Conservation (phyloP, 371 early-diverging fungal species). For the Mortierella sp. region DNA sequence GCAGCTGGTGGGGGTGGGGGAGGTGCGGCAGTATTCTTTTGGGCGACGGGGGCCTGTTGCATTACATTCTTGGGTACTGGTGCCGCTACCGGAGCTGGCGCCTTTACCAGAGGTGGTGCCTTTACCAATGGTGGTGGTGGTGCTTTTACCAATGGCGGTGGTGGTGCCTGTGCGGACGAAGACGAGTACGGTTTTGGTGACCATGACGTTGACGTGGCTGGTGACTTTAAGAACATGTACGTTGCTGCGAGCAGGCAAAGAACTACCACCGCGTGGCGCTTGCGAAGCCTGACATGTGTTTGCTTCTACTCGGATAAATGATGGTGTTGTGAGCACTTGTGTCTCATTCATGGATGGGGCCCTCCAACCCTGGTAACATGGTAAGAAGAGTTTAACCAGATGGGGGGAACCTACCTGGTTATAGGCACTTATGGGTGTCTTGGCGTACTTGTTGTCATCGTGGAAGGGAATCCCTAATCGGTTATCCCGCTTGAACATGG, state of each 20-base stretch:
- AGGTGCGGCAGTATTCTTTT: slow-evolving; percentile 2
- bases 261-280: slow-evolving; percentile 37
- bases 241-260: slow-evolving; percentile 36
- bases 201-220: slow-evolving; percentile 12
- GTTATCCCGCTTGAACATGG: slow-evolving; percentile 20
- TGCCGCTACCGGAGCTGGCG: too few species aligned
- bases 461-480: slow-evolving; percentile 21
- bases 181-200: slow-evolving; percentile 1
- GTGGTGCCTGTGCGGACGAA: too few species aligned
- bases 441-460: slow-evolving; percentile 48
- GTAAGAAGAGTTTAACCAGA: too few species aligned
- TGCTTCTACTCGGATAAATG: slow-evolving; percentile 1
- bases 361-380: too few species aligned
- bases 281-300: slow-evolving; percentile 23
- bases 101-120: too few species aligned
- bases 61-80: not conserved
- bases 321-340: not conserved
- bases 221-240: slow-evolving; percentile 37
- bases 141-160: too few species aligned
- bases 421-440: slow-evolving; percentile 21
- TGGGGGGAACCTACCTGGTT: slow-evolving; percentile 26
- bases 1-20: slow-evolving; percentile 6
- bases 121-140: too few species aligned
- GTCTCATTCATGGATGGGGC: not conserved
- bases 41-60: slow-evolving; percentile 11